Evolutionary conservation across 495 filamentous ascomycete species (phyloP).

Genomic region (Pseudoneurospora amorphoporcata): DNA sequence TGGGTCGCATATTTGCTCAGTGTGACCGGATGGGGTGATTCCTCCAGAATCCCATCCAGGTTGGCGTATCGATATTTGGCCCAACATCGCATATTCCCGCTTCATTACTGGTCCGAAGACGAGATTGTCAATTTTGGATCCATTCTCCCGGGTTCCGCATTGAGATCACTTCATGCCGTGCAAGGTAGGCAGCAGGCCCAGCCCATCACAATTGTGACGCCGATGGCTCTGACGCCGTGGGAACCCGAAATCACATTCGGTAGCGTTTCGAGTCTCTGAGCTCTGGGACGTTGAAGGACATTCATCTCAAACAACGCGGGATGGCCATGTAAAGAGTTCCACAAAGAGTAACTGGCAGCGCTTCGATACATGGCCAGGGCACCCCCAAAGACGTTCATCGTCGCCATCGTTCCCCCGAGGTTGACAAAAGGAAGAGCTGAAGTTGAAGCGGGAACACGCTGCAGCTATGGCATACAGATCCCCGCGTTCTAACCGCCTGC

Average conservation of each 20-base stretch:
- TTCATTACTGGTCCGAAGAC: background rate
- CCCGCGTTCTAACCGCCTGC: background rate
- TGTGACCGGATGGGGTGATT: background rate
- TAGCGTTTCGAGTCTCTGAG: background rate
- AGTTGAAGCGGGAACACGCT: background rate
- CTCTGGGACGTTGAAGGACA: background rate
- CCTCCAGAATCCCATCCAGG: background rate
- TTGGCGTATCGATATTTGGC: background rate
- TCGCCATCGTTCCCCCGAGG: background rate
- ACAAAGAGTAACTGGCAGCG: background rate
- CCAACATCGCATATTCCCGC: background rate
- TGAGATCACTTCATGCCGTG: background rate
- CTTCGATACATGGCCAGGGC: background rate
- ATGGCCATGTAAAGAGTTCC: background rate
- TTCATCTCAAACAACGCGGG: background rate
- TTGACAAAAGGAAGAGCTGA: background rate
- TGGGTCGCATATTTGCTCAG: background rate
- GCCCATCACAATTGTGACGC: background rate
- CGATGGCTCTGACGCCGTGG: background rate
- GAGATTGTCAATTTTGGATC: background rate
- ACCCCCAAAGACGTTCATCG: background rate
- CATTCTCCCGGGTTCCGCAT: background rate
- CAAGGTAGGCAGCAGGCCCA: background rate
- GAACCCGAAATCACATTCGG: background rate
- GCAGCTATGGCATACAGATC: background rate